phyloP scores from a whole-genome alignment of 2,329 filamentous ascomycete genomes.

The Fusarium sp. region DNA sequence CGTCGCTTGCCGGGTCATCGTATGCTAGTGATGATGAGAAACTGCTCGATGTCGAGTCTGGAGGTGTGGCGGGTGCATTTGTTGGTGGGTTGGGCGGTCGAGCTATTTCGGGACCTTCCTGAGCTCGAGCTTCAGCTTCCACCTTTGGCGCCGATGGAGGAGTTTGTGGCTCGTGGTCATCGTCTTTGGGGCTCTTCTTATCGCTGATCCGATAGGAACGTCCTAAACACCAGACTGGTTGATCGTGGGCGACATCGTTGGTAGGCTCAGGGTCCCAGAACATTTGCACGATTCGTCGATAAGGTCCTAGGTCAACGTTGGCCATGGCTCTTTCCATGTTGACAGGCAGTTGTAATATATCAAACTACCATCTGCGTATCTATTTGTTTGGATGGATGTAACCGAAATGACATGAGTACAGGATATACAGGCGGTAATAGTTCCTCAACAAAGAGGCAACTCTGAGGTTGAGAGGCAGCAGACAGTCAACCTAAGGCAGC shows the following conservation, averaged over 20 bases:
- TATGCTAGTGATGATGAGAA: slow-evolving; percentile 64
- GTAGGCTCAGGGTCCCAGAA: slow-evolving; percentile 91
- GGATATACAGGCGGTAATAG: background rate
- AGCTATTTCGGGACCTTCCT: slow-evolving; percentile 32
- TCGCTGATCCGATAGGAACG: slow-evolving; percentile 60
- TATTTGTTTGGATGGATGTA: background rate
- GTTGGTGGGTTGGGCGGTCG: slow-evolving; percentile 38
- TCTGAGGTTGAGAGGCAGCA: slow-evolving; percentile 27
- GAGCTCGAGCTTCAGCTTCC: slow-evolving; percentile 13
- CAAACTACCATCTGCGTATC: slow-evolving; percentile 29
- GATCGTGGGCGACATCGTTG: slow-evolving; percentile 76
- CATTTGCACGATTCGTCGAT: slow-evolving; percentile 85
- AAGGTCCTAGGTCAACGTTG: slow-evolving; percentile 78
- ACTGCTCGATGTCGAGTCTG: slow-evolving; percentile 63
- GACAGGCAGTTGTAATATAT: background rate
- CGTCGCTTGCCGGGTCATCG: slow-evolving; percentile 57
- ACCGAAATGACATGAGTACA: background rate
- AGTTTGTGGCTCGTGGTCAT: slow-evolving; percentile 37
- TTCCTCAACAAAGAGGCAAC: slow-evolving; percentile 15
- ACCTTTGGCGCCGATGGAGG: slow-evolving; percentile 37
- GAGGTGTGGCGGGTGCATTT: slow-evolving; percentile 58
- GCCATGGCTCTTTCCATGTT: slow-evolving; percentile 56
- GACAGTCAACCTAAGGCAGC: slow-evolving; percentile 4
- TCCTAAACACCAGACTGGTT: slow-evolving; percentile 86
- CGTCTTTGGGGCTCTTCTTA: slow-evolving; percentile 17